Evolutionary conservation across 2,329 filamentous ascomycete genomes (phyloP).

Genomic region (Aspergillus arachidicola): DNA sequence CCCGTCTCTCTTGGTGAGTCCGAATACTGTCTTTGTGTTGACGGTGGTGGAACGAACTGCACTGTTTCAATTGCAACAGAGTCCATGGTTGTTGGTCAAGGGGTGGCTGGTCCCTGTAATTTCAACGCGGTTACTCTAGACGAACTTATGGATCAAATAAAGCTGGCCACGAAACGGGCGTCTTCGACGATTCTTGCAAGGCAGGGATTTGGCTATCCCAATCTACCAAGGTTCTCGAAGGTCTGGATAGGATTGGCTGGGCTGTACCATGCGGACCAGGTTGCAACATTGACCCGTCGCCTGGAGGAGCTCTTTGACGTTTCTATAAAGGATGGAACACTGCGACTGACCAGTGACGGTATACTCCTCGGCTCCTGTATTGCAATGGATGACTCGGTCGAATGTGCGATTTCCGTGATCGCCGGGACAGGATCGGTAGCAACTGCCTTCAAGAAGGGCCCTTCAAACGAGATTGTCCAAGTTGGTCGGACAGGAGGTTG

Average conservation of each 20-base stretch:
- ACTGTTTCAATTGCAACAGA: constrained; percentile 39
- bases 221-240: background rate
- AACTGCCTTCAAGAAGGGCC: constrained; percentile 38
- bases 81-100: constrained; percentile 28
- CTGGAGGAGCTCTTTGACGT: constrained; percentile 34
- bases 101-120: constrained; percentile 43
- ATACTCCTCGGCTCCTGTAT: constrained; percentile 40
- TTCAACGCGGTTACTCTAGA: constrained; percentile 22
- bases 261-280: constrained; percentile 39
- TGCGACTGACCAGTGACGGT: constrained; percentile 45
- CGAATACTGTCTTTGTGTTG: constrained; percentile 36
- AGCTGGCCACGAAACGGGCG: background rate
- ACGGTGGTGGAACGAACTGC: constrained; percentile 49
- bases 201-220: background rate
- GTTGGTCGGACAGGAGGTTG: constrained; percentile 47
- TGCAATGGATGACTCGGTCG: constrained; percentile 11
- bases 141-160: constrained; percentile 15
- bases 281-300: constrained; percentile 26
- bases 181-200: background rate
- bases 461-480: constrained; percentile 23
- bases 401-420: constrained; percentile 40
- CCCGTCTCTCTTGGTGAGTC: background rate
- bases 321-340: constrained; percentile 6
- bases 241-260: constrained; percentile 48
- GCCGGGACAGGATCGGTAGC: constrained; percentile 49